phyloP scores from a whole-genome alignment of 192 early-diverging fungal genomes.

The Anaeromyces robustus region DNA sequence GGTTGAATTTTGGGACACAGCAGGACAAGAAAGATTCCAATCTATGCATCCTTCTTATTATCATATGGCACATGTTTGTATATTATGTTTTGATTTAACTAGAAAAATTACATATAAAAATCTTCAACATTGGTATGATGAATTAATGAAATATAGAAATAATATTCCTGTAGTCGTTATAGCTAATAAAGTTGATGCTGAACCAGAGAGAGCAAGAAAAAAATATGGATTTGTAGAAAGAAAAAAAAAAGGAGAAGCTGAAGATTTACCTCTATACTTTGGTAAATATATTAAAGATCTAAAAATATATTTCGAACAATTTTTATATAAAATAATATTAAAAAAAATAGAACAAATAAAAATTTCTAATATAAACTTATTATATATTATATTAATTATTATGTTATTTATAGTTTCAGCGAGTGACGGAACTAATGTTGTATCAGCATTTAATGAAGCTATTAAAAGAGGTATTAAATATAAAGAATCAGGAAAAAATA shows the following conservation, averaged over 20 bases:
- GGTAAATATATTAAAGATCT: no score
- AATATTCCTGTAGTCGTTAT: slow-evolving; percentile 33
- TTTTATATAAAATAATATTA: no score
- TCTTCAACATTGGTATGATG: slow-evolving; percentile 38
- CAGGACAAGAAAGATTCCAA: slow-evolving; percentile 41
- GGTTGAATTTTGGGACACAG: slow-evolving; percentile 22
- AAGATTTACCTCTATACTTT: slow-evolving; percentile 6
- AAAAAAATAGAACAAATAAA: no score
- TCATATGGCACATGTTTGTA: slow-evolving; percentile 17
- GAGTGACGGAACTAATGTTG: slow-evolving; percentile 38
- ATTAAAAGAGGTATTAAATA: slow-evolving; percentile 21
- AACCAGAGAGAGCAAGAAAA: slow-evolving; percentile 30
- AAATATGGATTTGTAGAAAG: slow-evolving; percentile 30
- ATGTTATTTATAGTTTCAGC: slow-evolving; percentile 28
- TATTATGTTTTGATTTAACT: slow-evolving; percentile 30
- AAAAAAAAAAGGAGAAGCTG: slow-evolving; percentile 14
- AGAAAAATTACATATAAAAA: slow-evolving; percentile 45
- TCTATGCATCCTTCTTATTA: slow-evolving; percentile 42
- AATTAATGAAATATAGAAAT: slow-evolving; percentile 12
- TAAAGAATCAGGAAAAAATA: slow-evolving; percentile 11
- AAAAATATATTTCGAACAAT: no score
- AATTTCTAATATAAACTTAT: no score
- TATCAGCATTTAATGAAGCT: slow-evolving; percentile 29
- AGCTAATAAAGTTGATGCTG: slow-evolving; percentile 46
- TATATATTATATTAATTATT: not conserved